Base-by-base conservation (phyloP, 192 early-diverging fungal genomes). In the Coemansia erecta region DNA sequence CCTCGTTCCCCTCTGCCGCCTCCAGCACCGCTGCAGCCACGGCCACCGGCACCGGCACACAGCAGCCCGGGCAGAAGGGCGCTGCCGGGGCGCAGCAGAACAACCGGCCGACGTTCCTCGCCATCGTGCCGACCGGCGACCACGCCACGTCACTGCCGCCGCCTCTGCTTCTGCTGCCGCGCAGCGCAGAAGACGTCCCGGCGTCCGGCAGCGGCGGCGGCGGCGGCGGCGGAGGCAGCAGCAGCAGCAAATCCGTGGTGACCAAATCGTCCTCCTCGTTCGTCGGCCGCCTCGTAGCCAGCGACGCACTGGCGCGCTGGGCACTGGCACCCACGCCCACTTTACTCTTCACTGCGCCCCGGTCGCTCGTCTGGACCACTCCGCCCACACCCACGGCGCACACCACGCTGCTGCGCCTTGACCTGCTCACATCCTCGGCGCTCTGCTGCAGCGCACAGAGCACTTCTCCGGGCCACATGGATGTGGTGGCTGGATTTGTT, bases 401-500 rank as follows among this genome's bases (percentile, higher is more conserved):
- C 23, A 89, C 91, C 0, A n/a, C n/a, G n/a, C 76, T 98, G 33
- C 91, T 92, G 8, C 82, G 86, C 8, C 76, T 96, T 6, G 74
- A 86, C 37, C 86, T 98, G 52, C 72, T 84, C 21, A 85, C 90
- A 41, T 86, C 85, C 21, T 84, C 85, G 51, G 89, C 94, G 0
- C 88, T 89, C 2, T 94, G 90, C 55, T 89, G 94, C 68, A 94
- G 71, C 45, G 81, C 28, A 31, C 28, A 7, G 2, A 5, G 28
- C 28, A 7, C 7, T 31, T 31, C 28, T 31, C 4, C 28, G 4
- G 28, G 89, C 39, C 89, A 85, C 53, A 64, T 97, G 58, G 92
- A 96, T 60, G 82, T 93, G 7, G 81, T 94, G n/a, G 86, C 95
- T 73, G 94, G 92, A 5, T 88, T 85, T 61, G 83, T 82, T 9